phyloP scores from a whole-genome alignment of 495 filamentous ascomycete genomes.

The Penicillium silybi region DNA sequence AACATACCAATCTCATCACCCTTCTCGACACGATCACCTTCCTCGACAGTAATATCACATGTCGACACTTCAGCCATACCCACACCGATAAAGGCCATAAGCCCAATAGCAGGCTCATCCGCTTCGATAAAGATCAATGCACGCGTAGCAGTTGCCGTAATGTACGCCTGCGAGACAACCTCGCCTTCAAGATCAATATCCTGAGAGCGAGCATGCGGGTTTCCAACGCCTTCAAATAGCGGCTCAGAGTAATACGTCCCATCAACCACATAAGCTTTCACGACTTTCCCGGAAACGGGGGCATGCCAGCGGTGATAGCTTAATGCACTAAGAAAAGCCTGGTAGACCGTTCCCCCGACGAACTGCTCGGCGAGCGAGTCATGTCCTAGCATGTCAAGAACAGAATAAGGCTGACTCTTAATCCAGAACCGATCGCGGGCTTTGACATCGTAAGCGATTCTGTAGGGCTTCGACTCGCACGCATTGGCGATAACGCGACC shows the following conservation, averaged over 20 bases:
- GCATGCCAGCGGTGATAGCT: constrained; percentile 71
- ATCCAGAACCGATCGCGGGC: constrained; percentile 56
- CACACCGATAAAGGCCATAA: constrained; percentile 62
- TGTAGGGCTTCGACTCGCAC: constrained; percentile 56
- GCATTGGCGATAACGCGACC: constrained; percentile 54
- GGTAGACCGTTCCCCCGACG: constrained; percentile 60
- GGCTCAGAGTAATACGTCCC: constrained; percentile 70
- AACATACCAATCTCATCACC: constrained; percentile 71
- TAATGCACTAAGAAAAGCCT: constrained; percentile 60
- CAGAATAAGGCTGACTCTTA: constrained; percentile 63
- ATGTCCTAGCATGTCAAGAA: constrained; percentile 58
- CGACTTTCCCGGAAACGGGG: constrained; percentile 56
- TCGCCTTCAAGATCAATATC: constrained; percentile 57
- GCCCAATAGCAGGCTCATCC: constrained; percentile 60
- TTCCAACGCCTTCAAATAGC: constrained; percentile 45
- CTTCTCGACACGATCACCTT: constrained; percentile 58
- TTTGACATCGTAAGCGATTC: constrained; percentile 22
- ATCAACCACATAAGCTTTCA: constrained; percentile 49
- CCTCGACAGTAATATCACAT: constrained; percentile 61
- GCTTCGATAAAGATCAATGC: constrained; percentile 67
- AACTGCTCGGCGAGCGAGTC: constrained; percentile 51
- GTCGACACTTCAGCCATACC: constrained; percentile 71
- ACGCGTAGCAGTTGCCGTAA: constrained; percentile 54
- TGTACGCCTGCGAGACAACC: constrained; percentile 59
- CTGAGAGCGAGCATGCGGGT: constrained; percentile 41